These are phyloP conservation scores for Solanum corneliomulleri DNA, from an alignment of 257 asterid species.

Conservation along the genomic window DNA sequence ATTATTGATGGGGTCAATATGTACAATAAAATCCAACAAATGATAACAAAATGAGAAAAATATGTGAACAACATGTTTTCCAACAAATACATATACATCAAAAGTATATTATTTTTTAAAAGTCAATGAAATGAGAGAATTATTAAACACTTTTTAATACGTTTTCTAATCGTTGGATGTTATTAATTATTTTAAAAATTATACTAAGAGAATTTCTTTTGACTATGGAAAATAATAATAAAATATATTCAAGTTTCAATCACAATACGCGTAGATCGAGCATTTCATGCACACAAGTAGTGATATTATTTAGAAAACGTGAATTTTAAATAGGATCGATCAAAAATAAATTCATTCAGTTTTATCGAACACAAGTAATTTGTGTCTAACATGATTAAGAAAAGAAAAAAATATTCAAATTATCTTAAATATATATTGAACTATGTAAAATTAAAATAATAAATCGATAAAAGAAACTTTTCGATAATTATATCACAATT, in stretches of 20 bases:
- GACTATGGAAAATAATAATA: not conserved
- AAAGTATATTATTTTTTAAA: not conserved
- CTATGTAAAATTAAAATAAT: not conserved
- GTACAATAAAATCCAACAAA: not conserved
- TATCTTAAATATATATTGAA: not conserved
- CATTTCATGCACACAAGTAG: not conserved
- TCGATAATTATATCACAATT: not conserved
- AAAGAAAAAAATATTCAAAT: not conserved
- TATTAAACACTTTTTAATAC: not conserved
- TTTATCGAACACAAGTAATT: not conserved
- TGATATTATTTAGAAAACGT: not conserved
- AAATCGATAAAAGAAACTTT: not conserved
- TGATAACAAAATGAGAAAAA: not conserved
- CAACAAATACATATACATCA: not conserved
- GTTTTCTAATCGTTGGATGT: not conserved
- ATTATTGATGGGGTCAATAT: not conserved
- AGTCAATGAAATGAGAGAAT: not conserved
- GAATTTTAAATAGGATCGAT: not conserved
- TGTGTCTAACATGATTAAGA: not conserved
- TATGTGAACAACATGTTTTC: not conserved
- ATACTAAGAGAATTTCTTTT: not conserved
- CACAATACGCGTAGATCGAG: not conserved
- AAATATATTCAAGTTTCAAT: not conserved
- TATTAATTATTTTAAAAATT: not conserved
- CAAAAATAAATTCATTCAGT: not conserved